Conservation (phyloP, 169 alveolate species). For the Eimeria acervulina region DNA sequence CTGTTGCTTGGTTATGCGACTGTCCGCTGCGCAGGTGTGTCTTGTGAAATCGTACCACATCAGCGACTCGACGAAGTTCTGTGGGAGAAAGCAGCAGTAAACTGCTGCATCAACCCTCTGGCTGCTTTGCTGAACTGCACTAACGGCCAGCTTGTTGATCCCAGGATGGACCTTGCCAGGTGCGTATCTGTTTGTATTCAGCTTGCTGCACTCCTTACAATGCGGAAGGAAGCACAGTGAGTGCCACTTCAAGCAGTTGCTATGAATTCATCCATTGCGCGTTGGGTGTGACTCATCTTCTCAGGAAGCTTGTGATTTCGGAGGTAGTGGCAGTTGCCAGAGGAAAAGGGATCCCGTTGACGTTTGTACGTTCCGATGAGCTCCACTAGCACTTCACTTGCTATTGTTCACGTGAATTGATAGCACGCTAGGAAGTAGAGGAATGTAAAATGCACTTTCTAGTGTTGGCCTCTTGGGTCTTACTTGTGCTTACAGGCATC, state of each 20-base stretch:
- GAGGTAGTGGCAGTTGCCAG: slow-evolving; percentile 83
- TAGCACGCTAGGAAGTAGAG: no score
- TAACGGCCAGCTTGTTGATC: slow-evolving; percentile 77
- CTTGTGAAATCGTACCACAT: slow-evolving; percentile 54
- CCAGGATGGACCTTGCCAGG: slow-evolving; percentile 73
- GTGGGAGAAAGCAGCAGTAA: slow-evolving; percentile 83
- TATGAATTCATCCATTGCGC: neutral
- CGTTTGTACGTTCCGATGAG: slow-evolving; percentile 72
- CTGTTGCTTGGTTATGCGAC: neutral
- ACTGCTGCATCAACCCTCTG: slow-evolving; percentile 76
- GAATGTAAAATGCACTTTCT: neutral
- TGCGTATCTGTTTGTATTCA: neutral
- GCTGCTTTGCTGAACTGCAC: slow-evolving; percentile 80
- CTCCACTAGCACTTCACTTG: neutral
- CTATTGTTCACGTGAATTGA: no score
- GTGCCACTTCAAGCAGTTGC: neutral
- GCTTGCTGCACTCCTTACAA: neutral
- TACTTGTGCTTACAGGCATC: slow-evolving; percentile 26
- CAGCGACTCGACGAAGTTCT: slow-evolving; percentile 55
- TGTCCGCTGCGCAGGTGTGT: slow-evolving; percentile 37
- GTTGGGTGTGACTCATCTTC: neutral
- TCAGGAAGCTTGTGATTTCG: slow-evolving; percentile 77
- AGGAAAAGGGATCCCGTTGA: slow-evolving; percentile 79
- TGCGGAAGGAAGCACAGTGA: neutral
- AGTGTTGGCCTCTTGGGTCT: neutral